These are phyloP conservation scores for Fomes fomentarius DNA, from an alignment of 1,284 basidiomycete species.

Conservation along the genomic window DNA sequence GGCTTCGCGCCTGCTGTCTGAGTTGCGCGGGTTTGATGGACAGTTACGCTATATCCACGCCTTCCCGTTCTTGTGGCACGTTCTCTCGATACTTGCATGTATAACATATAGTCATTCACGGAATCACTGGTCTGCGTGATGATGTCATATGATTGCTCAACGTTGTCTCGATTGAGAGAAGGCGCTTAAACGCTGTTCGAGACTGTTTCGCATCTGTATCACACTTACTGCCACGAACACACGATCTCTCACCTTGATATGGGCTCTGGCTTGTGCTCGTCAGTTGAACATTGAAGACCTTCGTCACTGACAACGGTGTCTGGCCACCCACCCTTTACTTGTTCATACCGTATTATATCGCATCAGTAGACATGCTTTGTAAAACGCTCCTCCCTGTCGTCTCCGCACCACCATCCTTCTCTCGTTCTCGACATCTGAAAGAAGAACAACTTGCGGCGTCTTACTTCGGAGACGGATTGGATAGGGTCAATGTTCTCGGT, in stretches of 20 bases:
- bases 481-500: slow-evolving; percentile 68
- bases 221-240: no score
- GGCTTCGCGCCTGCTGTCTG: slow-evolving; percentile 68
- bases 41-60: background rate
- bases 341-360: background rate
- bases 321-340: no score
- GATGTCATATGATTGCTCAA: no score
- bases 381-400: background rate
- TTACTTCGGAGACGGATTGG: slow-evolving; percentile 32
- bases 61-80: slow-evolving; percentile 1
- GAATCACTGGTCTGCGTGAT: slow-evolving; percentile 5
- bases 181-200: no score
- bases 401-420: slow-evolving; percentile 1
- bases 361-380: background rate
- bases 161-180: no score
- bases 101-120: slow-evolving; percentile 12
- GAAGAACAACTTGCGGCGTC: slow-evolving; percentile 15
- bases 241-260: no score
- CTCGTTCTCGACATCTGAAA: slow-evolving; percentile 14
- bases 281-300: no score
- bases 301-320: no score
- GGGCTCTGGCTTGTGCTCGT: no score
- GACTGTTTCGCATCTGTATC: no score
- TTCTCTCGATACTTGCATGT: slow-evolving; percentile 24
- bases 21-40: slow-evolving; percentile 1